Base-by-base conservation (phyloP, 2,329 filamentous ascomycete genomes). In the Colletotrichum sp. region DNA sequence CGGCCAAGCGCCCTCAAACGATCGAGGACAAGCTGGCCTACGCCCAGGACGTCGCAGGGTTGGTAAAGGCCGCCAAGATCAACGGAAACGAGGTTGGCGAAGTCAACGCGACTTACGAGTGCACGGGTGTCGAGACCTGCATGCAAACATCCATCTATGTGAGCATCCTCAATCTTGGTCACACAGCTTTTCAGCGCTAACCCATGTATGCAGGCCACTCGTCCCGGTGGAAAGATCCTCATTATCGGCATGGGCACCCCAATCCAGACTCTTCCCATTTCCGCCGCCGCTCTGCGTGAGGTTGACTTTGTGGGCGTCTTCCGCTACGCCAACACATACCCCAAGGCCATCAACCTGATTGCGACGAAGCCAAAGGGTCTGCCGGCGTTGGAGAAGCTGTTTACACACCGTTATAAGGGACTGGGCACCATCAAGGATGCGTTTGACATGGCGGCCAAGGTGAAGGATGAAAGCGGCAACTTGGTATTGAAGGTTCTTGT, bases 61-160 rank as follows among this genome's bases (percentile, higher is more conserved):
- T 84, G 73, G 83, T 89, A 66, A 86, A 84, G 78, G 79, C 78
- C 36, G 82, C 83, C 1, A 76, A 78, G 38, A 81, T 85, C 3
- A 79, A 80, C 1, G 86, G 85, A 10, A 81, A 85, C 77, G 87
- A 89, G 14, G 88, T 94, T 75, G 91, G 86, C 0, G 92, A 95
- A 80, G 89, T 94, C 0, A 89, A 91, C 66, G 90, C 91, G 2
- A 93, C 94, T 4, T 95, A 94, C 80, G 94, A 96, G 84, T 96
- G 94, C 81, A 96, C 94, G 0, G 94, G 94, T 10, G 94, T 95
- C 26, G 94, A 95, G 81, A 90, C 91, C 0, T 96, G 94, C 79
- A 87, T 95, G 79, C 94, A 96, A 82, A 91, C 92, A 7, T 90
- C 92, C 6, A 95, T 96, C 71, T 96, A 94, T 79, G 89, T 90